Evolutionary conservation across 2,329 filamentous ascomycete species (phyloP), one percentile per base, ranked within the genome.

Genomic region (Cryoendolithus antarcticus): DNA sequence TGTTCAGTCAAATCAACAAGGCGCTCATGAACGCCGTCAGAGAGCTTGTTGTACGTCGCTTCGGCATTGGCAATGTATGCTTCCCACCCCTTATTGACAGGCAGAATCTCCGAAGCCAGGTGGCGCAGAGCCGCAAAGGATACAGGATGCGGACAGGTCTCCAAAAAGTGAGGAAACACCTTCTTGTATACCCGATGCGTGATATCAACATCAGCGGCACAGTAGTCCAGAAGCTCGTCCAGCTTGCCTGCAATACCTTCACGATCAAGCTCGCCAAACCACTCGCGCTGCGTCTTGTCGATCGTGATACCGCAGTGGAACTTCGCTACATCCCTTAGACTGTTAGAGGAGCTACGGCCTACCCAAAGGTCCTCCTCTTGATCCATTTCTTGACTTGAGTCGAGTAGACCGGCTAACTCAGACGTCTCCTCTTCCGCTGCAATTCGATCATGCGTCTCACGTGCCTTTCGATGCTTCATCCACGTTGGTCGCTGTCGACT

Each of bases 321-420:
- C 57, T 94, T 86, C 45, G 91, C 93, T 4, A 98, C 91, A 53
- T 98, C 91, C 12, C 88, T 76, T 30, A 98, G 65, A 0, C 91
- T 98, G 62, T 98, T 98, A 53, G 95, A 75, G 0, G 91, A 95
- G 58, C 89, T 96, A 57, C 86, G 73, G 39, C 86, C 86, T 3
- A 98, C 84, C 91, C 91, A 98, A 1, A 95, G 65, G 53, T 98
- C 91, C 55, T 93, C 86, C 56, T 96, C 89, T 48, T 94, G 85
- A 40, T 93, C 80, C 8, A 69, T 72, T 3, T 37, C 43, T 15
- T 52, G 45, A 40, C 73, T 70, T 38, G 73, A 78, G 43, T 81
- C 75, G 3, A 96, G 62, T 28, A 94, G 62, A 34, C 75, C 68
- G 2, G 79, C 74, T 15, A 95, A 62, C 47, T 91, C 82, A 5